Evolutionary conservation across 1,284 basidiomycete genomes (phyloP).

Genomic region (Megacollybia platyphylla): DNA sequence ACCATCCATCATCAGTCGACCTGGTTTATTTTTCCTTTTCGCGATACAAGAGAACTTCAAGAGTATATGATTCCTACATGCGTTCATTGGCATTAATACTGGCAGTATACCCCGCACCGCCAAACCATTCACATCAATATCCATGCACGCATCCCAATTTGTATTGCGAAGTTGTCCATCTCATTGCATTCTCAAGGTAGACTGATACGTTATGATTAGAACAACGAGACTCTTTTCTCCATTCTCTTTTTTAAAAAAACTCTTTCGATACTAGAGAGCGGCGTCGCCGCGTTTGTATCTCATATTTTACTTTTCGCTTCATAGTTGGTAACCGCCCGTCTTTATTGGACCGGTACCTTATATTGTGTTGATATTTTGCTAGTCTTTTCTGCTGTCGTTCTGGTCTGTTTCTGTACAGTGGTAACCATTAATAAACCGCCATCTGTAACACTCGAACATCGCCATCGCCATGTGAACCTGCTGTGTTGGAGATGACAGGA

Average conservation of each 20-base stretch:
- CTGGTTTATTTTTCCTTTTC: neutral
- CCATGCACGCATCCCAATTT: neutral
- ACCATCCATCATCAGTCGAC: neutral
- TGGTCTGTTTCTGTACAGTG: neutral
- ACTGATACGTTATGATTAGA: neutral
- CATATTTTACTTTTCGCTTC: neutral
- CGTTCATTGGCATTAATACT: neutral
- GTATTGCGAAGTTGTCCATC: neutral
- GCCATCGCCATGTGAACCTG: no score
- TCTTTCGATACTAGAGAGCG: neutral
- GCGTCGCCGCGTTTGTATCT: neutral
- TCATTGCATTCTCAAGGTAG: neutral
- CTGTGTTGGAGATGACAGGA: no score
- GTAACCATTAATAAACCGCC: neutral
- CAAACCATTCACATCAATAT: neutral
- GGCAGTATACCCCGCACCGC: slow-evolving; percentile 10
- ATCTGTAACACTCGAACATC: no score
- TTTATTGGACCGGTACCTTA: neutral
- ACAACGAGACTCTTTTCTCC: neutral
- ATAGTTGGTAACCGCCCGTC: no score
- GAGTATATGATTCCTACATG: slow-evolving; percentile 4
- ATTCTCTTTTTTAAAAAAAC: neutral
- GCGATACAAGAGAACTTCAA: neutral
- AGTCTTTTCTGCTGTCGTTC: neutral
- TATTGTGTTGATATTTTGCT: neutral